Conservation (phyloP, 768 basidiomycete species). For the Lanmaoa rubissima region DNA sequence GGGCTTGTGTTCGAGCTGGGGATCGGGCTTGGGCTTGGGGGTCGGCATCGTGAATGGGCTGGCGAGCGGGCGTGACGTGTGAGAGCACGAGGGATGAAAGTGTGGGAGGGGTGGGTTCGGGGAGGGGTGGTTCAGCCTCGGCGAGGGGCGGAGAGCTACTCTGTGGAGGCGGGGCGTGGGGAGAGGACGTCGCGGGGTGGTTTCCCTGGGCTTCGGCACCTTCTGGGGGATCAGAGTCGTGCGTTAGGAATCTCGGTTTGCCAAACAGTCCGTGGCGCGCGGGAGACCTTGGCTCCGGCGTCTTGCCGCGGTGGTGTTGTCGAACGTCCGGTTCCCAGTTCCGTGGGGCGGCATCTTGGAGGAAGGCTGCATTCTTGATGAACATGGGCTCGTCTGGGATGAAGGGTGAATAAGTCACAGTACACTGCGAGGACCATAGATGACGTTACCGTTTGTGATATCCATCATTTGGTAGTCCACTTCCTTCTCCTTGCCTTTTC, state of each 20-base stretch:
- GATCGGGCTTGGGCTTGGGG: constrained; percentile 6
- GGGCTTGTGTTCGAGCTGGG: constrained; percentile 14
- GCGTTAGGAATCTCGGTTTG: constrained; percentile 34
- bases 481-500: constrained; percentile 35
- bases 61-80: not conserved
- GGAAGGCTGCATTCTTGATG: constrained; percentile 18
- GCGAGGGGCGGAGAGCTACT: constrained; percentile 29
- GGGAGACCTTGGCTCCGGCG: not conserved
- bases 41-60: constrained; percentile 22
- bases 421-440: not conserved
- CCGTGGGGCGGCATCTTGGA: constrained; percentile 15
- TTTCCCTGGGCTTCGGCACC: not conserved
- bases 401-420: not conserved
- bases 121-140: constrained; percentile 3
- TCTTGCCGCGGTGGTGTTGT: not conserved
- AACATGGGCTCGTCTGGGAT: constrained; percentile 20
- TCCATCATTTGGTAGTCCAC: constrained; percentile 32
- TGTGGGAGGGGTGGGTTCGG: not conserved
- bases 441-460: constrained; percentile 37
- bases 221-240: not conserved
- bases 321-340: not conserved
- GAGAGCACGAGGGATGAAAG: not conserved
- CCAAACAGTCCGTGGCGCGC: constrained; percentile 27
- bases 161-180: constrained; percentile 22
- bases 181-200: constrained; percentile 12